These are phyloP conservation scores for Rhizoclosmatium globosum DNA, from an alignment of 192 early-diverging fungal genomes.

Conservation along the genomic window DNA sequence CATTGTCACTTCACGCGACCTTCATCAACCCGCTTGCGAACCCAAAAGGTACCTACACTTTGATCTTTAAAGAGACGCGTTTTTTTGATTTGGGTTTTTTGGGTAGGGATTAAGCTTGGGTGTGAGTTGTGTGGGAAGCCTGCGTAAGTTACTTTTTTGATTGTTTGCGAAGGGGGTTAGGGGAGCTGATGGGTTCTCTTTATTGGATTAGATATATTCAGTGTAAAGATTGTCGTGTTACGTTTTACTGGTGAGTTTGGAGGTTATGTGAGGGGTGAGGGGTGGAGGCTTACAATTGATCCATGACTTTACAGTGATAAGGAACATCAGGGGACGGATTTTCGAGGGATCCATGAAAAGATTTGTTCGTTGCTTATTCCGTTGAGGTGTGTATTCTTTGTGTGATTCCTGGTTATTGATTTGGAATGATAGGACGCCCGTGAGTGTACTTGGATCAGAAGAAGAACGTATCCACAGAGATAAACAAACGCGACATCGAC, in stretches of 20 bases:
- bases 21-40: conserved; percentile 67
- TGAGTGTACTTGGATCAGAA: conserved; percentile 62
- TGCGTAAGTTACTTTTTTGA: conserved; percentile 41
- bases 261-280: not conserved
- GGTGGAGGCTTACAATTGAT: not conserved
- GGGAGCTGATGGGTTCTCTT: not conserved
- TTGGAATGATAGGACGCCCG: conserved; percentile 50
- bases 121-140: conserved; percentile 68
- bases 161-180: not conserved
- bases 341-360: conserved; percentile 59
- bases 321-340: conserved; percentile 62
- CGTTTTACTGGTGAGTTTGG: conserved; percentile 60
- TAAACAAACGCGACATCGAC: conserved; percentile 47
- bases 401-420: not conserved
- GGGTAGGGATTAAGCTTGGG: conserved; percentile 52
- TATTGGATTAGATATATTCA: conserved; percentile 50
- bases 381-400: conserved; percentile 41
- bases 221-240: conserved; percentile 65
- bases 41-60: conserved; percentile 55
- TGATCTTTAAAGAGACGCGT: not conserved
- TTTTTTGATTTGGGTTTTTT: not conserved
- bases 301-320: conserved; percentile 46
- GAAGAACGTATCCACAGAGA: conserved; percentile 60
- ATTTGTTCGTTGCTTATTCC: conserved; percentile 60
- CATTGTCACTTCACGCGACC: conserved; percentile 22